Percentiles rank a stretch among this genome's conserved stretches.
These are phyloP conservation scores for Penicillium sp. DNA, from an alignment of 2,329 filamentous ascomycete genomes.

Conservation along the genomic window DNA sequence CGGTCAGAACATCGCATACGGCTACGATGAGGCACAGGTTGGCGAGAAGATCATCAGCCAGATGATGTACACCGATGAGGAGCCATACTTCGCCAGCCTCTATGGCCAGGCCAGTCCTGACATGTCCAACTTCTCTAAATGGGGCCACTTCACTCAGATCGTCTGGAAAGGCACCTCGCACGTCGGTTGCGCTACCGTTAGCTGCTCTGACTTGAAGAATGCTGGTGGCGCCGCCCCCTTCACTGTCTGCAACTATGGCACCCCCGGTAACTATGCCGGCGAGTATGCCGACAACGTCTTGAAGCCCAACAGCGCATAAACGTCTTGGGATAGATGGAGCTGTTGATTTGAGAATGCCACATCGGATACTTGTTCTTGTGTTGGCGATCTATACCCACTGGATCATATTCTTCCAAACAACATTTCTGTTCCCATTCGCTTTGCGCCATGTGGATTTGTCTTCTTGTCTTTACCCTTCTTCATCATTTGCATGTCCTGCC, in stretches of 20 bases:
- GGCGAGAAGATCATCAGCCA: constrained; percentile 61
- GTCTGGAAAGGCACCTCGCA: constrained; percentile 57
- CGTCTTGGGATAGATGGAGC: not conserved
- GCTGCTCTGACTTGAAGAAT: constrained; percentile 40
- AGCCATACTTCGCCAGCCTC: constrained; percentile 46
- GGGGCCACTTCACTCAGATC: constrained; percentile 69
- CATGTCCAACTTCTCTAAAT: constrained; percentile 54
- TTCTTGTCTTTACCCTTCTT: constrained; percentile 4
- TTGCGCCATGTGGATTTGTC: not conserved
- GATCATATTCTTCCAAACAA: not conserved
- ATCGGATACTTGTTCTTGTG: not conserved
- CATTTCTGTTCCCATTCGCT: not conserved
- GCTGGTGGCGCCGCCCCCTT: constrained; percentile 49
- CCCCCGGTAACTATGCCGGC: constrained; percentile 56
- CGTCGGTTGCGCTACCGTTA: constrained; percentile 54
- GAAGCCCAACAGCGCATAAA: constrained; percentile 31
- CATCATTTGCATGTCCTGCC: constrained; percentile 4
- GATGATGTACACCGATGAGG: constrained; percentile 80
- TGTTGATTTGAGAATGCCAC: not conserved
- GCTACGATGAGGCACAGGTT: constrained; percentile 50
- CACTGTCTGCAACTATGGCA: constrained; percentile 82
- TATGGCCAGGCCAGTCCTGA: constrained; percentile 56
- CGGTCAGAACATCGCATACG: constrained; percentile 84
- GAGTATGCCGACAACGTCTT: constrained; percentile 49
- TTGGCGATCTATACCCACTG: not conserved